phyloP scores from a whole-genome alignment of 164 flowering plant species.

The Magnolia changhungtana region DNA sequence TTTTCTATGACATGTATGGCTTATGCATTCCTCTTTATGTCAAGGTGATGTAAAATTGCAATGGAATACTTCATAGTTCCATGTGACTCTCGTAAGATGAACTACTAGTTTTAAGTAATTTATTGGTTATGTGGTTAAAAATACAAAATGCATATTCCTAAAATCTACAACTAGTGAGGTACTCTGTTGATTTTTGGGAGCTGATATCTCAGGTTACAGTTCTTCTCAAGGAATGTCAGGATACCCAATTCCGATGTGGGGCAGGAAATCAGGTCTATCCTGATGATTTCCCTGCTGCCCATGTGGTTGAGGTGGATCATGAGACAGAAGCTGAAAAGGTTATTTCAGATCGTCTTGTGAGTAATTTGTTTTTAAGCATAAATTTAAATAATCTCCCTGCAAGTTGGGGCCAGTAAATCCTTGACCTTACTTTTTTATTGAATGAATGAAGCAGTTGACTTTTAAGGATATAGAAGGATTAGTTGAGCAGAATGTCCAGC shows the following conservation, averaged over 20 bases:
- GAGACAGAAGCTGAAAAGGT: constrained; percentile 55
- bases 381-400: not conserved
- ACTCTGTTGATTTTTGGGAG: not conserved
- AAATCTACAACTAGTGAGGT: not conserved
- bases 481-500: constrained; percentile 94
- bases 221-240: constrained; percentile 90
- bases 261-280: constrained; percentile 22
- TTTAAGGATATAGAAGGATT: constrained; percentile 84
- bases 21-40: not conserved
- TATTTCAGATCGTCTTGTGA: constrained; percentile 46
- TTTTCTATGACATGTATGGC: not conserved
- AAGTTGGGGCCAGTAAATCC: not conserved
- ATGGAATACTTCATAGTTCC: not conserved
- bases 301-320: constrained; percentile 19
- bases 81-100: too few relatives aligned
- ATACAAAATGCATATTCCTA: not conserved
- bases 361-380: constrained; percentile 1
- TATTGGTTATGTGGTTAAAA: not conserved
- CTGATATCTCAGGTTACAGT: constrained; percentile 57
- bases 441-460: constrained; percentile 44
- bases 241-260: constrained; percentile 83
- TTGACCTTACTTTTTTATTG: not conserved
- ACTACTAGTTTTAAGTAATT: too few relatives aligned
- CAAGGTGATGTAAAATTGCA: not conserved
- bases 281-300: constrained; percentile 20